Percentiles rank a stretch among this genome's conserved stretches.
phyloP scores from a whole-genome alignment of 371 early-diverging fungal species.

The Rhizopus sp. region DNA sequence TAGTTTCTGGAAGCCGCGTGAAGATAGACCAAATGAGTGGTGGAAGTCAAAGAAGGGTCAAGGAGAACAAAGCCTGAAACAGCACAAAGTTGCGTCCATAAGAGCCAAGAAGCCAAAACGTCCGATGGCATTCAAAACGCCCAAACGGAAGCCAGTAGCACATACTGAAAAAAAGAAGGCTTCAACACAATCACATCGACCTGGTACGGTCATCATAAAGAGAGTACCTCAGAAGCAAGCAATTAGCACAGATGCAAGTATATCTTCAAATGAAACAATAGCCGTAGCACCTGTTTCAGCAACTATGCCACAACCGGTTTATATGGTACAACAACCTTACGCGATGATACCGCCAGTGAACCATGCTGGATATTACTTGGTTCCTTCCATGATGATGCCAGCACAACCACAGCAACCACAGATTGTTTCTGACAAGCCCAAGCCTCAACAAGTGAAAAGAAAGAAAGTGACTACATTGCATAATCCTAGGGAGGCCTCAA shows the following conservation, averaged over 20 bases:
- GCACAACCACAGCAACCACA: neutral
- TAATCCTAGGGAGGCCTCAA: slow-evolving; percentile 22
- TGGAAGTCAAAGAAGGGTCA: slow-evolving; percentile 13
- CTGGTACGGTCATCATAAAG: neutral
- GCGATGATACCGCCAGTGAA: neutral
- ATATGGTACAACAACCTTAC: slow-evolving; percentile 10
- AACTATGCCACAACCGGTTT: slow-evolving; percentile 2
- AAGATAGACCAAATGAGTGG: slow-evolving; percentile 19
- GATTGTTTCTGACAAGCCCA: neutral
- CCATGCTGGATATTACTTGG: neutral
- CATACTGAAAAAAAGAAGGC: neutral
- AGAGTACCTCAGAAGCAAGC: neutral
- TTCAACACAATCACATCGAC: neutral
- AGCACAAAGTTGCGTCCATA: slow-evolving; percentile 12
- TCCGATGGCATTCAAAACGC: slow-evolving; percentile 27
- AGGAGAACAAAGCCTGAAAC: neutral
- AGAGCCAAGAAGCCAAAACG: slow-evolving; percentile 13
- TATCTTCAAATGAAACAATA: neutral
- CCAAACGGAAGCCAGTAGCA: slow-evolving; percentile 9
- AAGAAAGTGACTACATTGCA: neutral
- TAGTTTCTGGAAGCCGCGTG: slow-evolving; percentile 26
- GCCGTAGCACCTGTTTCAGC: neutral
- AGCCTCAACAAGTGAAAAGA: neutral
- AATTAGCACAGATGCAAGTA: no score
- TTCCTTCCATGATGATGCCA: neutral